Conservation (phyloP, 208 protist genomes). For the Kentomonas sorsogonicus region DNA sequence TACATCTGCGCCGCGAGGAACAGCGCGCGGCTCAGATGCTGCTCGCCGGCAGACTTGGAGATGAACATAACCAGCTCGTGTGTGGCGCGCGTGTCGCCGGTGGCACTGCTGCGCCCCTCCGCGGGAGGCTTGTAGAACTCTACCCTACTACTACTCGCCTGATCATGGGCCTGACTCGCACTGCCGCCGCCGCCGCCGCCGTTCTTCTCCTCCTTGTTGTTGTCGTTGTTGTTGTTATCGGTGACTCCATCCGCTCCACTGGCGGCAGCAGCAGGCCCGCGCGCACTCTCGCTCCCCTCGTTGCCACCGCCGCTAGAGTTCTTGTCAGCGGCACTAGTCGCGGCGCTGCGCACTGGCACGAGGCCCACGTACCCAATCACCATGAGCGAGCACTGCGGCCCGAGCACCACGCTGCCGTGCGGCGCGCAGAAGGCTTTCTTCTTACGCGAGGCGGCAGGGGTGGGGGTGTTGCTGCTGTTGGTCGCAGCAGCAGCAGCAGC, state of each 20-base stretch:
- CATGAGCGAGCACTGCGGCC: constrained; percentile 12
- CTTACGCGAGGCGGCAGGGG: neutral
- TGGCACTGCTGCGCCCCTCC: neutral
- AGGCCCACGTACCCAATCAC: constrained; percentile 18
- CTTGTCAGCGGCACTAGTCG: too few relatives aligned
- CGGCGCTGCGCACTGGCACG: constrained; percentile 7
- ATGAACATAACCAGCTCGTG: constrained; percentile 35
- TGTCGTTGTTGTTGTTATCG: too few relatives aligned
- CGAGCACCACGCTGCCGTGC: constrained; percentile 15
- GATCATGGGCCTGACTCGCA: too few relatives aligned
- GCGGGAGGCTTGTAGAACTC: too few relatives aligned
- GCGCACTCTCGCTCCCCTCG: neutral
- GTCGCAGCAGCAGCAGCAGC: neutral
- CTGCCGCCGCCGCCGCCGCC: too few relatives aligned
- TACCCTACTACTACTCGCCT: too few relatives aligned
- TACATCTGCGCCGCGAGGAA: constrained; percentile 35
- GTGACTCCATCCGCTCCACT: too few relatives aligned
- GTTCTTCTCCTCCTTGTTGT: too few relatives aligned
- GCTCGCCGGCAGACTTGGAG: constrained; percentile 39
- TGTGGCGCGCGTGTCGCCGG: neutral
- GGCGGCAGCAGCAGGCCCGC: neutral
- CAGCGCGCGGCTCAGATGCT: constrained; percentile 31
- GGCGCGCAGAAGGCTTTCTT: neutral
- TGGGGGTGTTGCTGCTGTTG: neutral
- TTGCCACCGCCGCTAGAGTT: constrained; percentile 6